Evolutionary conservation across 2,329 filamentous ascomycete genomes (phyloP).

Genomic region (Cephalotrichum gorgonifer): DNA sequence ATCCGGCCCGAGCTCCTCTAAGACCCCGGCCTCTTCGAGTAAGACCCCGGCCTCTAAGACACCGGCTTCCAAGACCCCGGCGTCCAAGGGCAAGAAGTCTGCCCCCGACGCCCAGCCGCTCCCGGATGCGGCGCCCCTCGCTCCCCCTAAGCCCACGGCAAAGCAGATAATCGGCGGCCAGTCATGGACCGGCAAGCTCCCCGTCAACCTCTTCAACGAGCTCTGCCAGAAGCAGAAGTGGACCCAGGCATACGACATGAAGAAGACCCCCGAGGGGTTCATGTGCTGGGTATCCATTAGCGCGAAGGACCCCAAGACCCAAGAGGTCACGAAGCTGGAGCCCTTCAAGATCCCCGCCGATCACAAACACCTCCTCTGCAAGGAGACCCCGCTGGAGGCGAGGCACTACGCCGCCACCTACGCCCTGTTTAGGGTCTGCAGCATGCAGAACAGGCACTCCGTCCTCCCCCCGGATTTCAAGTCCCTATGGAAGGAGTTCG

Average conservation of each 20-base stretch:
- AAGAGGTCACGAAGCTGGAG: slow-evolving; percentile 62
- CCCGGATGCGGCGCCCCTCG: slow-evolving; percentile 19
- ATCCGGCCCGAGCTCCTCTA: slow-evolving; percentile 22
- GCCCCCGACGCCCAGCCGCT: slow-evolving; percentile 18
- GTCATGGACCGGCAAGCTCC: slow-evolving; percentile 95
- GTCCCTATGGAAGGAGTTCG: slow-evolving; percentile 86
- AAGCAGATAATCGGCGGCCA: slow-evolving; percentile 85
- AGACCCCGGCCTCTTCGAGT: slow-evolving; percentile 48
- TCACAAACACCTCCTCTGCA: slow-evolving; percentile 65
- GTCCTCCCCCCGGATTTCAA: slow-evolving; percentile 86
- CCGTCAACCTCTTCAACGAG: slow-evolving; percentile 86
- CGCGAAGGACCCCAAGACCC: slow-evolving; percentile 69
- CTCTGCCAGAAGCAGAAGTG: slow-evolving; percentile 94
- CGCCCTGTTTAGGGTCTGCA: slow-evolving; percentile 81
- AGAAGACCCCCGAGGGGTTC: slow-evolving; percentile 62
- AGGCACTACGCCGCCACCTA: slow-evolving; percentile 90
- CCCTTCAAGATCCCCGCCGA: slow-evolving; percentile 71
- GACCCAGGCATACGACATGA: slow-evolving; percentile 85
- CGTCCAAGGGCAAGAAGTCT: slow-evolving; percentile 31
- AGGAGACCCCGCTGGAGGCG: slow-evolving; percentile 77
- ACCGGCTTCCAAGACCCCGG: slow-evolving; percentile 45
- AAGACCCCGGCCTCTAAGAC: slow-evolving; percentile 36
- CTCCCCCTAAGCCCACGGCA: slow-evolving; percentile 49
- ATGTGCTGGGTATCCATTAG: slow-evolving; percentile 74
- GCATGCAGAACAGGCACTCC: slow-evolving; percentile 92